Evolutionary conservation across 169 alveolate genomes (phyloP), one percentile per base, ranked within the genome.

Genomic region (Plasmodium relictum): DNA sequence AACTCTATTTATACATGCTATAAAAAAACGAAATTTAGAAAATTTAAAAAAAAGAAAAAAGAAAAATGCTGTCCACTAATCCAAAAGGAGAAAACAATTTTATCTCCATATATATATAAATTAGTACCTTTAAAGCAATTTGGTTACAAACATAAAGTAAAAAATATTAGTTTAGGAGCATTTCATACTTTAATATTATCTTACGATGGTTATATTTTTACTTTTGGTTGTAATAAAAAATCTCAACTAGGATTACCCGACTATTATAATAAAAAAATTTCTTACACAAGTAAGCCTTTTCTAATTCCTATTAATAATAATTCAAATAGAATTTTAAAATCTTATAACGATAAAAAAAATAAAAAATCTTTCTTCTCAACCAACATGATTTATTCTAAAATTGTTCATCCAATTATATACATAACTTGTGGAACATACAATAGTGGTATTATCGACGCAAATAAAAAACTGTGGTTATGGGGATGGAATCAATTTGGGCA

Each of bases 401-500:
- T 78, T 22, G 50, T 56, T 9, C 89, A 65, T 42, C 89, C 89
- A 16, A 20, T 78, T 31, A 65, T 78, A 18, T 78, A 41, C 56
- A 78, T 78, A 5, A 66, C 24, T 39, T 78, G 89, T 50, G 89
- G 89, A 2, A 7, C 74, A 3, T 78, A 78, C n/a, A 42, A 63
- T 42, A 78, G 78, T 37, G 78, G 78, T 9, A 24, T 78, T 5
- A 78, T 78, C 0, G 89, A 78, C 10, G 89, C 78, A 5, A 52
- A 83, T 16, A 66, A 61, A 48, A 48, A 68, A 45, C 26, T 68
- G 54, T 83, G 91, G 91, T 37, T 68, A 39, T 83, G 91, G 91
- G 83, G 83, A 16, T 83, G 91, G 91, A 83, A 83, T 16, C 54
- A 83, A 72, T 68, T 18, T 52, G 83, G 91, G 6, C 91, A 83